Conservation (phyloP, 345 rosid genomes). For the Raphanus sativus region DNA sequence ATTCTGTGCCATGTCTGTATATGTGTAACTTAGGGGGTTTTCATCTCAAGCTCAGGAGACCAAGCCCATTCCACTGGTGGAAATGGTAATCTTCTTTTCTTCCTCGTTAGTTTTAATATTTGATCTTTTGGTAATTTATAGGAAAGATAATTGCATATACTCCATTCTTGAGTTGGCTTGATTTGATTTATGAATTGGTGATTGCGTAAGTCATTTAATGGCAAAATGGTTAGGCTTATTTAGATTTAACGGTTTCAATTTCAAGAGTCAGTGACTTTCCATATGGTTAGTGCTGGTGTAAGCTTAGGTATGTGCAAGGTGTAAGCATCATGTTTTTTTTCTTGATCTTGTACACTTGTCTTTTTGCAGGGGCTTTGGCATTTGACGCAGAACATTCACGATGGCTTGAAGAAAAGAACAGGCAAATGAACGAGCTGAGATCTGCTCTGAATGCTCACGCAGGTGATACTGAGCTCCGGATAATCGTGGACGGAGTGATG, state of each 20-base stretch:
- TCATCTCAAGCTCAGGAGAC: constrained; percentile 85
- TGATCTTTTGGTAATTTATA: neutral
- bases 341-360: constrained; percentile 13
- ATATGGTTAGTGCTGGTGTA: neutral
- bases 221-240: neutral
- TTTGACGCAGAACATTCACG: constrained; percentile 84
- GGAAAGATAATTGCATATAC: neutral
- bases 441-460: constrained; percentile 89
- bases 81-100: constrained; percentile 54
- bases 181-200: constrained; percentile 15
- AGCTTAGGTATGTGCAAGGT: neutral
- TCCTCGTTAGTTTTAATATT: constrained; percentile 8
- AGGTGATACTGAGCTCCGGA: constrained; percentile 83
- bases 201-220: constrained; percentile 8
- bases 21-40: constrained; percentile 85
- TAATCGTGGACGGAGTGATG: constrained; percentile 60
- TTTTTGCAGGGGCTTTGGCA: constrained; percentile 71
- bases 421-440: constrained; percentile 72
- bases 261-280: neutral
- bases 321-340: constrained; percentile 1
- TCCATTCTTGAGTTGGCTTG: neutral
- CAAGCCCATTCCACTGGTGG: constrained; percentile 88
- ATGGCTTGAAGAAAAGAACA: constrained; percentile 87
- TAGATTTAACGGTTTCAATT: constrained; percentile 20
- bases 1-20: no score